phyloP scores from a whole-genome alignment of 139 green algal species.

The Chloropicon primus region DNA sequence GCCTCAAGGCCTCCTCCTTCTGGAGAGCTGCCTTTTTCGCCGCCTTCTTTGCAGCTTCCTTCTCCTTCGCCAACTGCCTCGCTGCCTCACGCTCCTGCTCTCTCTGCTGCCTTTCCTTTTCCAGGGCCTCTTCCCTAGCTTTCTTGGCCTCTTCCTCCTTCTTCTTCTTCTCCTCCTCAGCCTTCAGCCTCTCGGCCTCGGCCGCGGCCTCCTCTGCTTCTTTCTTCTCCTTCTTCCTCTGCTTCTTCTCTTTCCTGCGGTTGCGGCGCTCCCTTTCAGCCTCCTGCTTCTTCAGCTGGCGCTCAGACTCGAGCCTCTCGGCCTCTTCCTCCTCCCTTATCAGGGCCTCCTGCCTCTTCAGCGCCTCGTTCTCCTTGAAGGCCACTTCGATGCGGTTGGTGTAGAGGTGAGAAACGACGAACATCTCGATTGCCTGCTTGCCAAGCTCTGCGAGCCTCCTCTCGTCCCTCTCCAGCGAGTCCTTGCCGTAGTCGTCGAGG shows the following conservation, averaged over 20 bases:
- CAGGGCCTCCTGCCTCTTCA: slow-evolving; percentile 75
- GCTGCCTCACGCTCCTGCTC: slow-evolving; percentile 19
- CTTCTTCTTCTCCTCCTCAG: slow-evolving; percentile 17
- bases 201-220: slow-evolving; percentile 31
- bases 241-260: slow-evolving; percentile 20
- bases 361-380: slow-evolving; percentile 65
- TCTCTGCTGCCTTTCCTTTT: slow-evolving; percentile 32
- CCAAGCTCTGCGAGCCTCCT: slow-evolving; percentile 78
- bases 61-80: background rate
- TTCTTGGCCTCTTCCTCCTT: slow-evolving; percentile 36
- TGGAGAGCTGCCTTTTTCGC: slow-evolving; percentile 28
- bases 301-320: slow-evolving; percentile 12
- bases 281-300: slow-evolving; percentile 6
- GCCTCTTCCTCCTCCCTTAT: slow-evolving; percentile 74
- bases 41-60: slow-evolving; percentile 38
- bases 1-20: background rate
- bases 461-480: slow-evolving; percentile 79
- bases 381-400: slow-evolving; percentile 41
- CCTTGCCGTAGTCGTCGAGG: slow-evolving; percentile 31
- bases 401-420: slow-evolving; percentile 70
- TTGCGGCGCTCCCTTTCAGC: background rate
- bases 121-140: slow-evolving; percentile 19
- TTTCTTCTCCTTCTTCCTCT: slow-evolving; percentile 33
- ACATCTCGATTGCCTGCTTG: slow-evolving; percentile 78
- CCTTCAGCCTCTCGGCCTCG: slow-evolving; percentile 37